phyloP scores from a whole-genome alignment of 2,329 filamentous ascomycete genomes.

The Eutypella sp. region DNA sequence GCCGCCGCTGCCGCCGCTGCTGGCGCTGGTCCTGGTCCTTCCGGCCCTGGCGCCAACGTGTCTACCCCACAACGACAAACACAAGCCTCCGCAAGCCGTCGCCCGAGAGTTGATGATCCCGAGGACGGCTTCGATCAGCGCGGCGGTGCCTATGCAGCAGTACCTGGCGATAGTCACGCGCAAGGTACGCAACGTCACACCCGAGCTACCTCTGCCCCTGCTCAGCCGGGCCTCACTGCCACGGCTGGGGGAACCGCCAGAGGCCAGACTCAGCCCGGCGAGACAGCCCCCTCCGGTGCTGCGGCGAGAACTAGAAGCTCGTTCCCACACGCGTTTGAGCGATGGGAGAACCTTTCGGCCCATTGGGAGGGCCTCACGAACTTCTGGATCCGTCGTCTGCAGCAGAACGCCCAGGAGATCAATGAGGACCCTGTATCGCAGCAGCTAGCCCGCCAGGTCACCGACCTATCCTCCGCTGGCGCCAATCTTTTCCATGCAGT shows the following conservation, averaged over 20 bases:
- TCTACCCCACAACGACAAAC: constrained; percentile 15
- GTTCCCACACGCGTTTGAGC: constrained; percentile 94
- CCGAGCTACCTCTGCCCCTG: constrained; percentile 12
- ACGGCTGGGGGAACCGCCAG: constrained; percentile 18
- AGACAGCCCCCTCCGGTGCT: constrained; percentile 28
- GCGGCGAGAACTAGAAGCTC: constrained; percentile 50
- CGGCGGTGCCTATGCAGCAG: constrained; percentile 10
- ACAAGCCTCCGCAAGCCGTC: constrained; percentile 17
- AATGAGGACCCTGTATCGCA: constrained; percentile 77
- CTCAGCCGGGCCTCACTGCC: constrained; percentile 13
- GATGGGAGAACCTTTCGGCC: constrained; percentile 94
- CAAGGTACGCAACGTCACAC: constrained; percentile 22
- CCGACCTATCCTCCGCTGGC: constrained; percentile 92
- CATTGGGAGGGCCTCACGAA: constrained; percentile 97
- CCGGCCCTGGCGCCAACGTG: constrained; percentile 7
- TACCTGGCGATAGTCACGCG: constrained; percentile 13
- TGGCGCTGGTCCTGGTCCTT: constrained; percentile 24
- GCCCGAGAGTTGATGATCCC: constrained; percentile 16
- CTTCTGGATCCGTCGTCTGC: constrained; percentile 91
- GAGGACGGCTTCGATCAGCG: too few species aligned
- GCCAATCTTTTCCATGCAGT: constrained; percentile 97
- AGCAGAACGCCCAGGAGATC: constrained; percentile 84
- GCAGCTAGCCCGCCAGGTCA: constrained; percentile 89
- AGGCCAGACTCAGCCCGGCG: constrained; percentile 25
- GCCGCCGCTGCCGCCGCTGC: constrained; percentile 46